phyloP scores from a whole-genome alignment of 192 early-diverging fungal genomes.

The Ambispora gerdemannii region DNA sequence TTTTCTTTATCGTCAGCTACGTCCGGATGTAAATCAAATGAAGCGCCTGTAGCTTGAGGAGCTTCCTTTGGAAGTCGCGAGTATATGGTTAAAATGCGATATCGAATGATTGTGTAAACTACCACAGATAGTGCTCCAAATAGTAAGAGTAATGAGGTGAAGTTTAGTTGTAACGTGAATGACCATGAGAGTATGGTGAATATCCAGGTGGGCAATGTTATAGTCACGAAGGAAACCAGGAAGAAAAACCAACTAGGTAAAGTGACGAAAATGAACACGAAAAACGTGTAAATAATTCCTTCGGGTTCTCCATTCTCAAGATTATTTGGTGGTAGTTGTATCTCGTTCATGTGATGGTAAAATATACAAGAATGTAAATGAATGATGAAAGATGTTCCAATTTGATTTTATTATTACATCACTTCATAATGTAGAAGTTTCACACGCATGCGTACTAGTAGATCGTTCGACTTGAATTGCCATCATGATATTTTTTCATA shows the following conservation, averaged over 20 bases:
- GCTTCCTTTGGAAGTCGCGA: slow-evolving; percentile 60
- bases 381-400: too few relatives aligned
- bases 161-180: slow-evolving; percentile 60
- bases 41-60: slow-evolving; percentile 37
- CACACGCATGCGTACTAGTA: too few relatives aligned
- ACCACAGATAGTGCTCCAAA: slow-evolving; percentile 28
- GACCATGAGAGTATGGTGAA: slow-evolving; percentile 58
- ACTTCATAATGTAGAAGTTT: too few relatives aligned
- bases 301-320: neutral
- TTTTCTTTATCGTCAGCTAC: slow-evolving; percentile 52
- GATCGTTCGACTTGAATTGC: too few relatives aligned
- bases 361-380: too few relatives aligned
- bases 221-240: slow-evolving; percentile 47
- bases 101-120: slow-evolving; percentile 64
- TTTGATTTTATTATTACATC: too few relatives aligned
- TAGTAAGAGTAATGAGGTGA: slow-evolving; percentile 46
- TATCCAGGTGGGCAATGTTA: slow-evolving; percentile 50
- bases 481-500: too few relatives aligned
- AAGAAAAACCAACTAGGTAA: slow-evolving; percentile 38
- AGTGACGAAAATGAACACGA: slow-evolving; percentile 10
- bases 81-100: slow-evolving; percentile 69
- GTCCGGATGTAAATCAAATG: slow-evolving; percentile 78
- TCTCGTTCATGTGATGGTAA: neutral
- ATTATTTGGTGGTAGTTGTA: neutral
- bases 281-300: slow-evolving; percentile 10